These are phyloP conservation scores for Calonectria pseudoturangicola DNA, from an alignment of 2,329 filamentous ascomycete genomes.

Conservation along the genomic window DNA sequence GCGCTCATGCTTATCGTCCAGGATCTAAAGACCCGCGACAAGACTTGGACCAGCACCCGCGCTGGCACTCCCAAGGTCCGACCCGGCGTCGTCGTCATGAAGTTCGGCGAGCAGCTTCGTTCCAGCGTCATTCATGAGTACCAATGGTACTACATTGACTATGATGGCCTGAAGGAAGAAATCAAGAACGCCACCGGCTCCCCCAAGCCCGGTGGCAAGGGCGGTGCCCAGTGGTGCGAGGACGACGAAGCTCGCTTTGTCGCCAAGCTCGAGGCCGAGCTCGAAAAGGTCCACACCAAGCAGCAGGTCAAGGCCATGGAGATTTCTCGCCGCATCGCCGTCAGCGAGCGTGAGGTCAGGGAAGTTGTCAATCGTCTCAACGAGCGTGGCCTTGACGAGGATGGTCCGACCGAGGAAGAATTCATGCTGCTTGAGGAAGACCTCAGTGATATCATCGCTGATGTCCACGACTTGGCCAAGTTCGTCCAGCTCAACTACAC, in stretches of 20 bases:
- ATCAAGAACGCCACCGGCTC: slow-evolving; percentile 83
- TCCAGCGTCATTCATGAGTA: slow-evolving; percentile 98
- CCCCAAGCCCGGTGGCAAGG: slow-evolving; percentile 62
- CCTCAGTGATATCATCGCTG: slow-evolving; percentile 97
- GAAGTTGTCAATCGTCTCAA: slow-evolving; percentile 88
- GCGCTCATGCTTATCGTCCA: slow-evolving; percentile 71
- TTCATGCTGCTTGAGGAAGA: slow-evolving; percentile 96
- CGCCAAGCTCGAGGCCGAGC: slow-evolving; percentile 88
- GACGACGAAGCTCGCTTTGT: slow-evolving; percentile 95
- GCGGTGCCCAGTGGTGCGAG: slow-evolving; percentile 85
- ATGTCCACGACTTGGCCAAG: slow-evolving; percentile 98
- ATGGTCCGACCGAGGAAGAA: slow-evolving; percentile 88
- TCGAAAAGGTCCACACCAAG: slow-evolving; percentile 98
- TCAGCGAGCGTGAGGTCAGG: slow-evolving; percentile 91
- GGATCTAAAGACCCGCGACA: slow-evolving; percentile 67
- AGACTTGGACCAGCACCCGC: slow-evolving; percentile 63
- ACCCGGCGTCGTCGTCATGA: slow-evolving; percentile 78
- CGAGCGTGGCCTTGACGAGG: slow-evolving; percentile 73
- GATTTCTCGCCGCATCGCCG: slow-evolving; percentile 91
- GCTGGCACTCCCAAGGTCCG: slow-evolving; percentile 59
- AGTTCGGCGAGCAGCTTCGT: slow-evolving; percentile 97
- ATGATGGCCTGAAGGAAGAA: slow-evolving; percentile 92
- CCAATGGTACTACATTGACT: slow-evolving; percentile 98
- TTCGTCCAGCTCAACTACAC: slow-evolving; percentile 99
- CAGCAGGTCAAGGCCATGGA: slow-evolving; percentile 98